A percentile compares a stretch with the other conserved stretches of the same genome.
Conservation (phyloP, 345 rosid species). For the Brassica napus region DNA sequence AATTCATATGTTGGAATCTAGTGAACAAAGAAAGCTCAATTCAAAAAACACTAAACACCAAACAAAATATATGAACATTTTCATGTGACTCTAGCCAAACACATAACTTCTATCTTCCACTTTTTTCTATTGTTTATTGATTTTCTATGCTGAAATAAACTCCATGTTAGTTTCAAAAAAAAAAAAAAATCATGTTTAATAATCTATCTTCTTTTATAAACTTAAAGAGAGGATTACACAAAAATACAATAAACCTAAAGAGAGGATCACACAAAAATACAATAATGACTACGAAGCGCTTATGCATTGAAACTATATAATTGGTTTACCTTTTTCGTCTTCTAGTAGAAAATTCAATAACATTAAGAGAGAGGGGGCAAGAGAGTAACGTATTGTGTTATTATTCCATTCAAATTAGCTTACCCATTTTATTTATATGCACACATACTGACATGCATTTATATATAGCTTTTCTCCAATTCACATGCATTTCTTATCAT, state of each 20-base stretch:
- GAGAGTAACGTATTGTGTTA: neutral
- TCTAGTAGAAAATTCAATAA: neutral
- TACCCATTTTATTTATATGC: neutral
- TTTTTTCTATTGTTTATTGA: slow-evolving; percentile 10
- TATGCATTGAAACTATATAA: neutral
- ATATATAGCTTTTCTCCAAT: neutral
- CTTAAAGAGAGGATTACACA: neutral
- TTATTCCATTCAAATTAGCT: neutral
- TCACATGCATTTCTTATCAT: neutral
- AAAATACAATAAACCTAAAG: too few relatives aligned
- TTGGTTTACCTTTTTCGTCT: neutral
- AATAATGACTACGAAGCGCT: neutral
- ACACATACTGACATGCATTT: neutral
- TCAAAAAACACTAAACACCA: slow-evolving; percentile 18
- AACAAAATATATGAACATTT: slow-evolving; percentile 30
- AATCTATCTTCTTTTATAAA: neutral
- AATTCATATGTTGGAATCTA: slow-evolving; percentile 26
- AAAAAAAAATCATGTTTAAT: neutral
- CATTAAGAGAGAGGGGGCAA: neutral
- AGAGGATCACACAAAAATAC: too few relatives aligned
- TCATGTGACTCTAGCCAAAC: slow-evolving; percentile 40
- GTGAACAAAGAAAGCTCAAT: slow-evolving; percentile 34
- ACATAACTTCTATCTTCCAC: slow-evolving; percentile 29
- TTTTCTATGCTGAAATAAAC: slow-evolving; percentile 9
- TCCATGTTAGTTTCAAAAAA: neutral